Evolutionary conservation across 1,284 basidiomycete genomes (phyloP).

Genomic region (Heterobasidion annosum): DNA sequence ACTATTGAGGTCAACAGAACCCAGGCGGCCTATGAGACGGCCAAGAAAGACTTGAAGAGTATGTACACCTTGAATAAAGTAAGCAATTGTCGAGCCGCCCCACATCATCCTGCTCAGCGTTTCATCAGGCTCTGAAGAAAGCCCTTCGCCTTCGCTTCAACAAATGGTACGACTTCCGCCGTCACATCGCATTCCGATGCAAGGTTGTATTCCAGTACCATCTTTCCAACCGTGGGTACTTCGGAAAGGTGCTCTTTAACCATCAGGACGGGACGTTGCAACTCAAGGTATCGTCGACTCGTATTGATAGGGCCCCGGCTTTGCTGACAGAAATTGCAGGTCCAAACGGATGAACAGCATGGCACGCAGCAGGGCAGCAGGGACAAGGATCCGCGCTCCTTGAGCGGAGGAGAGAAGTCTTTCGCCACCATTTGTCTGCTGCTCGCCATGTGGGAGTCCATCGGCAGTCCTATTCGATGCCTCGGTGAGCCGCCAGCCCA

Average conservation of each 20-base stretch:
- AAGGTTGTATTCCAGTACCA: constrained; percentile 78
- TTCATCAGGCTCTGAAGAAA: constrained; percentile 44
- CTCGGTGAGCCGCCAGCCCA: constrained; percentile 55
- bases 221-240: constrained; percentile 80
- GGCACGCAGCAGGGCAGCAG: constrained; percentile 42
- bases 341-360: constrained; percentile 73
- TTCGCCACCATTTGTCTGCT: constrained; percentile 95
- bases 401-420: constrained; percentile 94
- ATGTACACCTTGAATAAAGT: constrained; percentile 62
- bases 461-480: constrained; percentile 90
- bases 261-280: constrained; percentile 62
- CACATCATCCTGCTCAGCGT: not conserved
- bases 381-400: constrained; percentile 74
- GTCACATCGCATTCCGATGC: constrained; percentile 79
- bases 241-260: constrained; percentile 79
- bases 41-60: constrained; percentile 51
- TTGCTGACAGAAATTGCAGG: constrained; percentile 24
- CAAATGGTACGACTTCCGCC: constrained; percentile 84
- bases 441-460: constrained; percentile 91
- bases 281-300: constrained; percentile 43
- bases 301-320: not conserved
- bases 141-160: constrained; percentile 59
- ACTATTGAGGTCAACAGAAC: constrained; percentile 59
- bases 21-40: constrained; percentile 43
- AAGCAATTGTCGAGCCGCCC: constrained; percentile 1